phyloP scores from a whole-genome alignment of 2,329 filamentous ascomycete species.

The Penicillium sp. region DNA sequence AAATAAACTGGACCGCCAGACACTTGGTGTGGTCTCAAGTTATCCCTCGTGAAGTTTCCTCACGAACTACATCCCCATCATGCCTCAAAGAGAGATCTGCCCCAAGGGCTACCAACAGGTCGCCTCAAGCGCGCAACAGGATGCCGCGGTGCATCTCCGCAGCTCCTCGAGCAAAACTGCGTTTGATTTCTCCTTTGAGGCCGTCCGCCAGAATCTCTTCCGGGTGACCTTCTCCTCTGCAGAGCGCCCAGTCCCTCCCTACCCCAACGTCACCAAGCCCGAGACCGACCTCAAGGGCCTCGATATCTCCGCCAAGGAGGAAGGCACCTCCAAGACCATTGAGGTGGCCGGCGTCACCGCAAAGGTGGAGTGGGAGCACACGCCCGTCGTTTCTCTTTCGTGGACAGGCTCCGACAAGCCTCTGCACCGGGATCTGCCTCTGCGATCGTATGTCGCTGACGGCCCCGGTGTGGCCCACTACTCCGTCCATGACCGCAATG shows the following conservation, averaged over 20 bases:
- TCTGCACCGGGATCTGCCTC: constrained; percentile 65
- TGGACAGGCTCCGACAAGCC: constrained; percentile 55
- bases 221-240: constrained; percentile 67
- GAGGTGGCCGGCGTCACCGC: constrained; percentile 56
- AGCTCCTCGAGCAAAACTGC: constrained; percentile 46
- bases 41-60: constrained; percentile 9
- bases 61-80: constrained; percentile 31
- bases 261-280: constrained; percentile 61
- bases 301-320: constrained; percentile 38
- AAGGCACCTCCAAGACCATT: constrained; percentile 48
- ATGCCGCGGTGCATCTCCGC: constrained; percentile 46
- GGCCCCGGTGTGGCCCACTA: constrained; percentile 67
- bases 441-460: constrained; percentile 68
- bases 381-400: constrained; percentile 62
- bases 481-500: constrained; percentile 63
- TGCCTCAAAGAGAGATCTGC: constrained; percentile 56
- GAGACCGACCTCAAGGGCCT: constrained; percentile 40
- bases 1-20: constrained; percentile 26
- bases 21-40: constrained; percentile 3
- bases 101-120: constrained; percentile 43
- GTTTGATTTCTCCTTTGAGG: constrained; percentile 66
- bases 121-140: constrained; percentile 24
- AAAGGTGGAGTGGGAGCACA: constrained; percentile 61
- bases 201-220: constrained; percentile 65
- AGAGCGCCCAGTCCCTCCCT: constrained; percentile 66